Evolutionary conservation across 345 rosid genomes (phyloP).

Genomic region (Cochlearia excelsa): DNA sequence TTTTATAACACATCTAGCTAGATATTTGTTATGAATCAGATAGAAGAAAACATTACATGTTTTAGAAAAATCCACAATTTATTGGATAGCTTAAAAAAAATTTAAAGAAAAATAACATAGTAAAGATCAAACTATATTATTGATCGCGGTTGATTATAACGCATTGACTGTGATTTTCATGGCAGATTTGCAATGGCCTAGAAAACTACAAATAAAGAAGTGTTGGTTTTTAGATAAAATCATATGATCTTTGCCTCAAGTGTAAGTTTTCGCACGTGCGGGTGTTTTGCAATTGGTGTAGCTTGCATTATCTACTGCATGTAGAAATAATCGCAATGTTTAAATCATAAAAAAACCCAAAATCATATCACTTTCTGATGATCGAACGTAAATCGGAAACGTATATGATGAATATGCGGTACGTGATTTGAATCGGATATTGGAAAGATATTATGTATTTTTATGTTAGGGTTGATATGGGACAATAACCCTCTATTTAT

Average conservation of each 20-base stretch:
- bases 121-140: neutral
- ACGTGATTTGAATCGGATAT: no score
- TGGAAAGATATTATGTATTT: no score
- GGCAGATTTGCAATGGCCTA: constrained; percentile 45
- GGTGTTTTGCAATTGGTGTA: constrained; percentile 45
- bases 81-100: constrained; percentile 11
- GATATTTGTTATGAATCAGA: neutral
- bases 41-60: neutral
- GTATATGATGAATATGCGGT: no score
- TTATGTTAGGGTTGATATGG: no score
- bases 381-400: no score
- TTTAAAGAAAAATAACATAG: no score
- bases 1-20: no score
- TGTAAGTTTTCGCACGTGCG: constrained; percentile 34
- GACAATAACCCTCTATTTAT: no score
- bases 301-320: constrained; percentile 41
- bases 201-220: constrained; percentile 47
- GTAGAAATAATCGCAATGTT: no score
- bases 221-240: constrained; percentile 48
- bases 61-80: constrained; percentile 2
- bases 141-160: constrained; percentile 22
- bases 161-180: constrained; percentile 57
- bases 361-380: no score
- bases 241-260: constrained; percentile 50
- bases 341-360: no score